phyloP scores from a whole-genome alignment of 306 rosid species.

The Inga laurina region DNA sequence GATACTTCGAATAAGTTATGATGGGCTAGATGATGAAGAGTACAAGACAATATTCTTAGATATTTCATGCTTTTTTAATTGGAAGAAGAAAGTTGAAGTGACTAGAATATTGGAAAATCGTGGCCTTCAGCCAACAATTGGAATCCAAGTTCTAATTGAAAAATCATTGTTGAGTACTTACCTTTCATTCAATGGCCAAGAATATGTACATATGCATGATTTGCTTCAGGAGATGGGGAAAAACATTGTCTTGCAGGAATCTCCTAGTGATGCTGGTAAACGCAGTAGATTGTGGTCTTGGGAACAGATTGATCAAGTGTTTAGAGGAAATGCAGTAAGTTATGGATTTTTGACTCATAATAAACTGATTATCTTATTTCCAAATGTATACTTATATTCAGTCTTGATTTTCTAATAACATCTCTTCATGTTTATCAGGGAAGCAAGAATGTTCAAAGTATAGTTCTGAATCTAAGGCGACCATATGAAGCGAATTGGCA shows the following conservation, averaged over 20 bases:
- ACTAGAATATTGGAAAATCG: neutral
- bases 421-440: neutral
- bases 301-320: neutral
- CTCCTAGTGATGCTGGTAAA: neutral
- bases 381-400: neutral
- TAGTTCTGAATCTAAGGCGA: neutral
- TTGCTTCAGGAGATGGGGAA: conserved; percentile 14
- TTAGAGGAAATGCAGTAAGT: neutral
- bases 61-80: conserved; percentile 9
- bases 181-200: neutral
- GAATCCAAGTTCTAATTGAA: neutral
- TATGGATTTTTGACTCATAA: neutral
- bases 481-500: neutral
- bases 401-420: too few relatives aligned
- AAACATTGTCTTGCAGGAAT: conserved; percentile 14
- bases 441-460: neutral
- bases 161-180: conserved; percentile 7
- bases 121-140: conserved; percentile 3
- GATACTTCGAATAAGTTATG: conserved; percentile 21
- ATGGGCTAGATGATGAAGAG: neutral
- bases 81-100: neutral
- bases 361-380: neutral
- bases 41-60: conserved; percentile 14
- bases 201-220: conserved; percentile 8
- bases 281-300: conserved; percentile 5